Base-by-base conservation (phyloP, 2,329 filamentous ascomycete species). In the Pyrenochaeta sp. region DNA sequence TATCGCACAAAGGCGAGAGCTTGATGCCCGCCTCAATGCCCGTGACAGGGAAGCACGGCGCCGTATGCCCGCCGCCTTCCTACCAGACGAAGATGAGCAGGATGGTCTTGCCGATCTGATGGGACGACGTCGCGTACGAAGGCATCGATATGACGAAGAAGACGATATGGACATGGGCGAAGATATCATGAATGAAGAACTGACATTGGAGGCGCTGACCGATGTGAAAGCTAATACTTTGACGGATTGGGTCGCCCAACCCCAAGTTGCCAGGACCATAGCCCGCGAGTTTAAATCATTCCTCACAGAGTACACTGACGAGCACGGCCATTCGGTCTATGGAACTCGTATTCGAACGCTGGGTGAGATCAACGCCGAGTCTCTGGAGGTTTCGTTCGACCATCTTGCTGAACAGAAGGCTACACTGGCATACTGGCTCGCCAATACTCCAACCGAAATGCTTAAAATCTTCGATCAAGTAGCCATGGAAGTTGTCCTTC, bases 211-310 rank as follows among this genome's bases (percentile, higher is more conserved):
- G 77, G 92, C 91, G 11, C 82, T 99, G 36, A 87, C 90, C 58
- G 95, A 99, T 74, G 89, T 98, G 60, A 99, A 99, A 75, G 92
- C 95, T 15, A 86, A 92, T 15, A 97, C 90, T 64, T 81, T 99
- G 71, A 96, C 92, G 0, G 95, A 99, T 62, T 99, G 96, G 96
- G 90, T 99, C 36, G 88, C 91, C 12, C 89, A 93, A 66, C 91
- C 91, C 2, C 87, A 92, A 12, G 95, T 99, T 11, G 91, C 97
- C 77, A 87, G 91, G 64, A 96, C 93, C 1, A 95, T 99, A 76
- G 93, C 92, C 72, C 87, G 94, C 68, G 95, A 99, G 77, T 99
- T 99, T 85, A 97, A 96, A 76, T 90, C 91, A 2, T 99, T 99
- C 81, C 81, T 99, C 68, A 98, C 95, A 10, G 94, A 97, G 67